Conservation (phyloP, 2,329 filamentous ascomycete genomes). For the Ascosphaera apis region DNA sequence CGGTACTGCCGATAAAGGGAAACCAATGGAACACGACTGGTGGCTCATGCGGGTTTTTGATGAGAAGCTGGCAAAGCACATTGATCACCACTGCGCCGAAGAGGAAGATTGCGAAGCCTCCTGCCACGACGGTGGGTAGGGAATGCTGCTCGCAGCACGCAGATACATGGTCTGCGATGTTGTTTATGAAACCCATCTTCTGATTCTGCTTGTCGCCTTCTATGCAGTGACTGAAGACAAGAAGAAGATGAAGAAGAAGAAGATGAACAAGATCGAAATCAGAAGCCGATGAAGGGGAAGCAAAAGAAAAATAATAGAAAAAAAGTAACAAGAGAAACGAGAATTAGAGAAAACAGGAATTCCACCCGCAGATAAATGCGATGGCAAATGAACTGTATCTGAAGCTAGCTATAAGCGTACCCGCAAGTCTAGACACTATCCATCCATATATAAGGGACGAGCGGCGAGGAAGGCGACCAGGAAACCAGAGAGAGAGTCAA, state of each 20-base stretch:
- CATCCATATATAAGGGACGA: no score
- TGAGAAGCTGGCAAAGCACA: conserved; percentile 54
- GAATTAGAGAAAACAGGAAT: no score
- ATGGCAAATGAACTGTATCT: no score
- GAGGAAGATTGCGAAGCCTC: conserved; percentile 26
- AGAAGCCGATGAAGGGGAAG: not conserved
- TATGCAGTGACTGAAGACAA: not conserved
- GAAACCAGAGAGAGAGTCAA: no score
- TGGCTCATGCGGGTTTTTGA: conserved; percentile 62
- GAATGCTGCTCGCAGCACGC: conserved; percentile 24
- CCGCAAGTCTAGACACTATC: no score
- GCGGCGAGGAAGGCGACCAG: no score
- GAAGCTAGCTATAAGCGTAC: no score
- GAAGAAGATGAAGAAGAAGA: not conserved
- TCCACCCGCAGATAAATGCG: no score
- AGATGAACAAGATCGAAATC: not conserved
- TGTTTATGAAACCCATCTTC: conserved; percentile 29
- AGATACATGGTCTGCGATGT: conserved; percentile 22
- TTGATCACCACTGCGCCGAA: conserved; percentile 46
- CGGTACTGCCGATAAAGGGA: conserved; percentile 63
- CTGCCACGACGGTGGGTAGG: conserved; percentile 21
- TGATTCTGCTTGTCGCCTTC: not conserved
- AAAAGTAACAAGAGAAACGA: not conserved
- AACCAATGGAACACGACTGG: conserved; percentile 42
- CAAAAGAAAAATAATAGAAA: not conserved